Conservation (phyloP, 1,139 yeast genomes). For the Candida gigantensis region DNA sequence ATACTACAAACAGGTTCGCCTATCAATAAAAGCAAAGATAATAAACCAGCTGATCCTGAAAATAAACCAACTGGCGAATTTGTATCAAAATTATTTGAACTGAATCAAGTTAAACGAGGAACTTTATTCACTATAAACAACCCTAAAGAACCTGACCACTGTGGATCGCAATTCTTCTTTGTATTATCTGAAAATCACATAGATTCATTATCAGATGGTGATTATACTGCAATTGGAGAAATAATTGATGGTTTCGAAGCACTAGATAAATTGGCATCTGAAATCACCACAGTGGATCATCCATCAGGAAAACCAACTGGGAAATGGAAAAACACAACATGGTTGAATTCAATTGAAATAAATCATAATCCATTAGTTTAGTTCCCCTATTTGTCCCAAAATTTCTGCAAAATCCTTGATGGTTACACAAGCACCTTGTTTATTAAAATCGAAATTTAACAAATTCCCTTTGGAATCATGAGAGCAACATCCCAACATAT, state of each 20-base stretch:
- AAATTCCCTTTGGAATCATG: constrained; percentile 31
- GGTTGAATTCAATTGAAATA: constrained; percentile 22
- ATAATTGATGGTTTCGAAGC: constrained; percentile 23
- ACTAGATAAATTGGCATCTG: constrained; percentile 13
- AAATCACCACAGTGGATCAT: constrained; percentile 16
- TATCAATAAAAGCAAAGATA: constrained; percentile 46
- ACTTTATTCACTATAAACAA: constrained; percentile 20
- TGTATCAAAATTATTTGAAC: neutral
- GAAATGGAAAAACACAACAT: constrained; percentile 20
- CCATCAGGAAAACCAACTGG: constrained; percentile 22
- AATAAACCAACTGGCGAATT: constrained; percentile 1
- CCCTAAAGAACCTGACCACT: constrained; percentile 8
- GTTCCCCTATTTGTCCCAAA: constrained; percentile 43
- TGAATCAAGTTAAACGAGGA: constrained; percentile 16
- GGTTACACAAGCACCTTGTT: constrained; percentile 30
- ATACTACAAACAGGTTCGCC: constrained; percentile 55
- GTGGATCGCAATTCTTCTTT: constrained; percentile 26
- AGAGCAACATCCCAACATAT: constrained; percentile 44
- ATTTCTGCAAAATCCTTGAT: constrained; percentile 49
- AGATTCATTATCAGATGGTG: constrained; percentile 7
- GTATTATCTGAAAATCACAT: constrained; percentile 18
- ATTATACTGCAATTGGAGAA: constrained; percentile 21
- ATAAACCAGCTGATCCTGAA: constrained; percentile 12
- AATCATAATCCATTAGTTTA: constrained; percentile 18
- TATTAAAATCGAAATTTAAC: constrained; percentile 32